Conservation (phyloP, 2,329 filamentous ascomycete genomes). For the Monosporascus cannonballus region DNA sequence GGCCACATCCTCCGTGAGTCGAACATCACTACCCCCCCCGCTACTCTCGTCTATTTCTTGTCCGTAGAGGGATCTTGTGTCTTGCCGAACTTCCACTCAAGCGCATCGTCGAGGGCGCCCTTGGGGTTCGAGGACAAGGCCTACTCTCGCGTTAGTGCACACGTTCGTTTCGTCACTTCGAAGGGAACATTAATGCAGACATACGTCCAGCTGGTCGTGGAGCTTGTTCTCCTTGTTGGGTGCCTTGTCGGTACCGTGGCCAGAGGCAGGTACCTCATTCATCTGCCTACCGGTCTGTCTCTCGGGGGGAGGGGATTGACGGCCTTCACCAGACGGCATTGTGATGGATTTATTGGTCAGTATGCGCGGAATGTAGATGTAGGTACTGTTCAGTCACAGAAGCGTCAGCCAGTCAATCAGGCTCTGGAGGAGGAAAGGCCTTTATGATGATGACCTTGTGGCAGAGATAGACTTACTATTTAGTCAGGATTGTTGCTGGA, state of each 20-base stretch:
- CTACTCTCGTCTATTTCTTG: background rate
- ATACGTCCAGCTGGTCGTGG: conserved; percentile 47
- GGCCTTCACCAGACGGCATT: conserved; percentile 61
- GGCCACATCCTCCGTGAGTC: too few relatives aligned
- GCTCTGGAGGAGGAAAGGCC: background rate
- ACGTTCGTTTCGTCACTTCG: background rate
- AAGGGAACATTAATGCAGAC: conserved; percentile 4
- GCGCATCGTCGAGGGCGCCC: conserved; percentile 53
- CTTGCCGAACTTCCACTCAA: conserved; percentile 58
- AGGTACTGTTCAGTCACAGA: background rate
- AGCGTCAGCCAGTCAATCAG: background rate
- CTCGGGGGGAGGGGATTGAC: conserved; percentile 73
- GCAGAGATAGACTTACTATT: background rate
- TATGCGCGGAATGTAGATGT: conserved; percentile 3
- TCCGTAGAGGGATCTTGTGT: conserved; percentile 9
- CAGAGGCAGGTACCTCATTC: conserved; percentile 49
- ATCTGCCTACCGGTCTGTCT: conserved; percentile 59
- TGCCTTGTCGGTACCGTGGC: conserved; percentile 51
- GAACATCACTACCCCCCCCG: too few relatives aligned
- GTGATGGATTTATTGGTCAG: conserved; percentile 27
- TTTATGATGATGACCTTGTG: background rate
- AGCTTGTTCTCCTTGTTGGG: conserved; percentile 46
- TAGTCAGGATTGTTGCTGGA: background rate
- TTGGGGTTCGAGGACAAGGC: conserved; percentile 60
- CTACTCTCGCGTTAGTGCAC: conserved; percentile 23